These are phyloP conservation scores for Ziziphus jujuba DNA, from an alignment of 306 rosid genomes.

Conservation along the genomic window DNA sequence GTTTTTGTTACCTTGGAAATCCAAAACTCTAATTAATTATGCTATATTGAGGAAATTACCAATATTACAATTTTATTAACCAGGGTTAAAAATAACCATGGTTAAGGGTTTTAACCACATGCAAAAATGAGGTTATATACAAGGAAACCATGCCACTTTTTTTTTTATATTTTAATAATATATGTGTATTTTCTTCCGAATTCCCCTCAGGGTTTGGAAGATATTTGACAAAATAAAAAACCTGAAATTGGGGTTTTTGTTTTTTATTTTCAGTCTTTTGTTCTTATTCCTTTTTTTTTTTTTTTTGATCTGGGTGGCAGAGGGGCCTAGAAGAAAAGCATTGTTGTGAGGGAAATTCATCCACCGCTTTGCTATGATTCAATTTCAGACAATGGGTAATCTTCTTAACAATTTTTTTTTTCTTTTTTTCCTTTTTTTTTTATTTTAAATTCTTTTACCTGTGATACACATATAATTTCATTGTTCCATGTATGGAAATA, in stretches of 20 bases:
- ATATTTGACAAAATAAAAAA: slow-evolving; percentile 11
- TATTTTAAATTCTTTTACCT: background rate
- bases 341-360: slow-evolving; percentile 29
- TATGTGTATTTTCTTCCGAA: slow-evolving; percentile 10
- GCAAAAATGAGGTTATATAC: background rate
- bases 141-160: background rate
- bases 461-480: background rate
- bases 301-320: slow-evolving; percentile 27
- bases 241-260: slow-evolving; percentile 28
- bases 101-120: slow-evolving; percentile 30
- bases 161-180: background rate
- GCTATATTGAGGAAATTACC: slow-evolving; percentile 14
- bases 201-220: slow-evolving; percentile 16
- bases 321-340: slow-evolving; percentile 4
- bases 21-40: slow-evolving; percentile 2
- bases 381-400: slow-evolving; percentile 30
- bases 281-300: background rate
- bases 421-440: background rate
- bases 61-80: slow-evolving; percentile 11
- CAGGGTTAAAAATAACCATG: slow-evolving; percentile 34
- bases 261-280: background rate
- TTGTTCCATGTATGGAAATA: slow-evolving; percentile 21
- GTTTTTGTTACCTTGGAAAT: slow-evolving; percentile 1
- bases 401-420: slow-evolving; percentile 8
- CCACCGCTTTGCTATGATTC: slow-evolving; percentile 31